Percentiles rank a stretch among this genome's conserved stretches.
Conservation (phyloP, 2,329 filamentous ascomycete species). For the Knoxdaviesia capensis region DNA sequence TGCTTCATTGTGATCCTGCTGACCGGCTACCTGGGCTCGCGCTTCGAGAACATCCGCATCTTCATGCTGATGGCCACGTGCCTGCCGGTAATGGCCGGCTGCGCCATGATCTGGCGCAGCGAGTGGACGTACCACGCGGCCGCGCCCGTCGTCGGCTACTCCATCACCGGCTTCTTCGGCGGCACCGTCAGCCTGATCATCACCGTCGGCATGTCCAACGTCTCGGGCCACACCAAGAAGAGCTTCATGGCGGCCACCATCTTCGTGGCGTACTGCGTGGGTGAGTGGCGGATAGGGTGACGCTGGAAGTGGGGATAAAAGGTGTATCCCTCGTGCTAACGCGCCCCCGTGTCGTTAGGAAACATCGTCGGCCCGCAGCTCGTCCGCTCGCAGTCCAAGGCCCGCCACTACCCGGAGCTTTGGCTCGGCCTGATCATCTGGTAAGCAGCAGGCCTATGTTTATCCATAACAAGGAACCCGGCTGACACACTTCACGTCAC, state of each 20-base stretch:
- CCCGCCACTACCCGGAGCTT: constrained; percentile 46
- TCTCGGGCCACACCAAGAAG: constrained; percentile 61
- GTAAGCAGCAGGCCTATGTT: constrained; percentile 11
- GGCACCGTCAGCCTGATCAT: constrained; percentile 42
- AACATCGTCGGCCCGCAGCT: constrained; percentile 62
- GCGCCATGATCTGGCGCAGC: constrained; percentile 53
- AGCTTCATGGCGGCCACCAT: constrained; percentile 54
- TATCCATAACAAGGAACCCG: not conserved
- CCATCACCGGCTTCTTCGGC: constrained; percentile 53
- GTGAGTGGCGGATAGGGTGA: constrained; percentile 10
- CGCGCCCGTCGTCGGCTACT: constrained; percentile 49
- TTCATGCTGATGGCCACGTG: constrained; percentile 45
- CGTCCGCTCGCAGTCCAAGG: constrained; percentile 44
- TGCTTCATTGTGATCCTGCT: constrained; percentile 45
- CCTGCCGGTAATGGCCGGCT: constrained; percentile 55
- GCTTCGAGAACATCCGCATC: constrained; percentile 41
- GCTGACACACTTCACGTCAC: no score
- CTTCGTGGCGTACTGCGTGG: constrained; percentile 56
- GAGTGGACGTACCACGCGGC: constrained; percentile 43
- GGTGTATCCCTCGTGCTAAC: not conserved
- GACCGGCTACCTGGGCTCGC: constrained; percentile 42
- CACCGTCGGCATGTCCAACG: constrained; percentile 39
- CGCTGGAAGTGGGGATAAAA: no score
- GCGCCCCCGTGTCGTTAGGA: not conserved
- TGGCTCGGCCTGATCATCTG: constrained; percentile 49